Evolutionary conservation across 306 rosid species (phyloP), one percentile per base, ranked within the genome.

Genomic region (Clitoria ternatea): DNA sequence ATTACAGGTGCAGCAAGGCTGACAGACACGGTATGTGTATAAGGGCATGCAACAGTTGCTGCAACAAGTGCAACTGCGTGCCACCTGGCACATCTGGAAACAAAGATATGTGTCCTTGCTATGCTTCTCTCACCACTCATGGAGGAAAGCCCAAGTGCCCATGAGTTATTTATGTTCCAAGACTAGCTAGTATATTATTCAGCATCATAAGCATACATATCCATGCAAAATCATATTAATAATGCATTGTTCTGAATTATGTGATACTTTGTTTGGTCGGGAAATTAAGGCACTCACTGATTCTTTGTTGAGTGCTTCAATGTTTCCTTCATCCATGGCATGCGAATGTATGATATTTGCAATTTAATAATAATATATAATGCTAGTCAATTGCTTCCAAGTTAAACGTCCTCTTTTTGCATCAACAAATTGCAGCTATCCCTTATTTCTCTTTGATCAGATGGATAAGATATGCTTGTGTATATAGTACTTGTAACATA

Each of bases 81-180:
- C 84, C 84, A 61, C 80, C 80, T 0, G 87, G 82, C 65, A 76
- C 87, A 0, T 12, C 33, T 24, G 84, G 80, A 0, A 80, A 77
- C 61, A 0, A 1, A 7, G 11, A 76, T n/a, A 13, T 20, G 3
- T 80, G 87, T 15, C 80, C 84, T 56, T 83, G 87, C 59, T 83
- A 83, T 69, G 80, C 82, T 17, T 2, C 24, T 0, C 20, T 80
- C 55, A 80, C 59, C 17, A 80, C 87, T 0, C 75, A 61, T 14
- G 75, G 57, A 0, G 87, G 85, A 48, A 69, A 19, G 29, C 80
- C 0, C 70, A 83, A 83, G 75, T 83, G 85, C 36, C 87, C 84
- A 12, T 82, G n/a, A 37, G 2, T 20, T 14, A 13, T 2, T 2
- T 29, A 29, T 29, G 20, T 18, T 15, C 11, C 10, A 33, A n/a